phyloP scores from a whole-genome alignment of 1,284 basidiomycete species.

The Leucoagaricus sp. region DNA sequence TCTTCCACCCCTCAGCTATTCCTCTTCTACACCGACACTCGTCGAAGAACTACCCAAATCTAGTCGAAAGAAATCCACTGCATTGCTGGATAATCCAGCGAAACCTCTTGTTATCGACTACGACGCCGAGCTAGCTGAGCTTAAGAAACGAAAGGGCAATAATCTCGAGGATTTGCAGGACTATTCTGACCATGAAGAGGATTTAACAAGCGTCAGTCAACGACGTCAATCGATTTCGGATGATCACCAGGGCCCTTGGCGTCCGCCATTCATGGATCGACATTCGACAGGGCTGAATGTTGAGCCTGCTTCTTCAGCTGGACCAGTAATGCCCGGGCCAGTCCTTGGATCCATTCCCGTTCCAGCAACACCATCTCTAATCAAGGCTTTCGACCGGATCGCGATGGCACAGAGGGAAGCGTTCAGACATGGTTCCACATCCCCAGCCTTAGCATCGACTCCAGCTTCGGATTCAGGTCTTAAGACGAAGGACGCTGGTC shows the following conservation, averaged over 20 bases:
- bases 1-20: slow-evolving; percentile 14
- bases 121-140: slow-evolving; percentile 32
- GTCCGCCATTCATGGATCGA: slow-evolving; percentile 36
- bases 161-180: slow-evolving; percentile 22
- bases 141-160: slow-evolving; percentile 20
- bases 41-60: slow-evolving; percentile 20
- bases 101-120: slow-evolving; percentile 32
- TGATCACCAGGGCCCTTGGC: slow-evolving; percentile 22
- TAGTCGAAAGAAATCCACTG: not conserved
- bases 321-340: no score
- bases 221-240: slow-evolving; percentile 12
- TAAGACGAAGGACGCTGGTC: no score
- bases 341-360: slow-evolving; percentile 34
- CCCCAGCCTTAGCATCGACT: slow-evolving; percentile 9
- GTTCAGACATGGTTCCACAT: slow-evolving; percentile 27
- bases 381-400: slow-evolving; percentile 59
- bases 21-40: slow-evolving; percentile 26
- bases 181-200: slow-evolving; percentile 35
- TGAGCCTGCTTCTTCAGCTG: not conserved
- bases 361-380: slow-evolving; percentile 62
- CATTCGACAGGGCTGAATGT: slow-evolving; percentile 20
- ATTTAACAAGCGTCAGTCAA: slow-evolving; percentile 17
- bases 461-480: not conserved
- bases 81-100: not conserved
- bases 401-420: slow-evolving; percentile 53